These are phyloP conservation scores for Pichia sorboxylosa DNA, from an alignment of 1,139 yeast species.

Conservation along the genomic window DNA sequence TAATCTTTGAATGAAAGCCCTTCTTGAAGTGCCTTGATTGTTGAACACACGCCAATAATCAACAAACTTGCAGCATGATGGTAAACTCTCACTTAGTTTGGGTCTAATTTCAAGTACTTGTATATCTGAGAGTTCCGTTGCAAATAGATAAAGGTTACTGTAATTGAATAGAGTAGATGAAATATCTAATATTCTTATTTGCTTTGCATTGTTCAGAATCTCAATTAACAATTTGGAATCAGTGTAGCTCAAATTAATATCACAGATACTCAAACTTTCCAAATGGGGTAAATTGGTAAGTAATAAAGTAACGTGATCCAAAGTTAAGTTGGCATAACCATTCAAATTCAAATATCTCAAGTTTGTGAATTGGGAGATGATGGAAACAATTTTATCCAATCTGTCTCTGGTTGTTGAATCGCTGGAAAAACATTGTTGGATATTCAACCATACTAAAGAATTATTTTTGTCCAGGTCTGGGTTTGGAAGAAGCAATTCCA, in stretches of 20 bases:
- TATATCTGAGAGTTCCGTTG: too few species aligned
- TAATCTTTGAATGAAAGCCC: slow-evolving; percentile 53
- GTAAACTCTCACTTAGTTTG: slow-evolving; percentile 8
- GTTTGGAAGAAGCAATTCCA: slow-evolving; percentile 53
- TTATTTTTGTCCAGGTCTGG: slow-evolving; percentile 1
- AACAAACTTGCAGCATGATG: slow-evolving; percentile 3
- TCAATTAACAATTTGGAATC: too few species aligned
- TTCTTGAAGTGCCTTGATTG: slow-evolving; percentile 57
- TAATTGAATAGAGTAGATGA: slow-evolving; percentile 5
- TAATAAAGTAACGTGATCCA: slow-evolving; percentile 42
- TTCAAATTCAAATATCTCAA: slow-evolving; percentile 56
- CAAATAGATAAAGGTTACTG: too few species aligned
- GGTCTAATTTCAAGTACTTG: slow-evolving; percentile 9
- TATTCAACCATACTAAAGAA: slow-evolving; percentile 59
- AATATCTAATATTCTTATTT: slow-evolving; percentile 10
- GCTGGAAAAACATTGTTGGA: slow-evolving; percentile 63
- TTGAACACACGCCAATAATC: slow-evolving; percentile 38
- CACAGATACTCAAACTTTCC: slow-evolving; percentile 37
- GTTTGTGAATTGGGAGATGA: slow-evolving; percentile 21
- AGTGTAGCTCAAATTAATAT: slow-evolving; percentile 20
- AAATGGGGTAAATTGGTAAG: slow-evolving; percentile 42
- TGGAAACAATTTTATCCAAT: slow-evolving; percentile 6
- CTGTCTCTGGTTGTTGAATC: slow-evolving; percentile 16
- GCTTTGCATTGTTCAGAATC: slow-evolving; percentile 3
- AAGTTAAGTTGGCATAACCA: slow-evolving; percentile 53